Evolutionary conservation across 148 eudicot genomes (phyloP).

Genomic region (Polygonum maritimum): DNA sequence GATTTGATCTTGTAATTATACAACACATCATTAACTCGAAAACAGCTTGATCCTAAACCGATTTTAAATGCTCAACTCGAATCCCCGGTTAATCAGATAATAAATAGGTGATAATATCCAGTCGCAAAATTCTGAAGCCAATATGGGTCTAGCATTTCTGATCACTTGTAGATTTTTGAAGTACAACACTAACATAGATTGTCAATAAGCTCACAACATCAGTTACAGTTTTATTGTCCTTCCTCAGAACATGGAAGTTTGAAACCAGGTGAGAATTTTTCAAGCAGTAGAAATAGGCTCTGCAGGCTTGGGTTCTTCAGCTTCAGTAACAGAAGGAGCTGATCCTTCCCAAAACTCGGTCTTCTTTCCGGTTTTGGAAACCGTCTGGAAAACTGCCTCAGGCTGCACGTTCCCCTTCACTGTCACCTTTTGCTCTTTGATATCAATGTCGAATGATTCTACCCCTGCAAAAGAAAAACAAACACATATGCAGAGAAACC

Average conservation of each 20-base stretch:
- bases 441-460: slow-evolving; percentile 59
- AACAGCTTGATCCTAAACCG: no score
- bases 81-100: no score
- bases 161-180: neutral
- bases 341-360: slow-evolving; percentile 64
- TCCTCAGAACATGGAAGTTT: neutral
- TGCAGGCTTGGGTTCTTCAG: slow-evolving; percentile 21
- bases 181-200: neutral
- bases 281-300: slow-evolving; percentile 10
- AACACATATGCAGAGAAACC: neutral
- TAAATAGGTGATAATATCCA: neutral
- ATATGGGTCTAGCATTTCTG: neutral
- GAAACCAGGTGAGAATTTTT: neutral
- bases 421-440: slow-evolving; percentile 74
- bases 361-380: slow-evolving; percentile 80
- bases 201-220: slow-evolving; percentile 4
- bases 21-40: no score
- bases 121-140: neutral
- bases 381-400: slow-evolving; percentile 70
- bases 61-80: no score
- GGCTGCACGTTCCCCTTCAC: slow-evolving; percentile 84
- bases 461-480: slow-evolving; percentile 36
- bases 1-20: no score
- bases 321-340: slow-evolving; percentile 19
- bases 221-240: neutral